Evolutionary conservation across 2,329 filamentous ascomycete species (phyloP), one percentile per base, ranked within the genome.

Genomic region (Botrytis fabae): DNA sequence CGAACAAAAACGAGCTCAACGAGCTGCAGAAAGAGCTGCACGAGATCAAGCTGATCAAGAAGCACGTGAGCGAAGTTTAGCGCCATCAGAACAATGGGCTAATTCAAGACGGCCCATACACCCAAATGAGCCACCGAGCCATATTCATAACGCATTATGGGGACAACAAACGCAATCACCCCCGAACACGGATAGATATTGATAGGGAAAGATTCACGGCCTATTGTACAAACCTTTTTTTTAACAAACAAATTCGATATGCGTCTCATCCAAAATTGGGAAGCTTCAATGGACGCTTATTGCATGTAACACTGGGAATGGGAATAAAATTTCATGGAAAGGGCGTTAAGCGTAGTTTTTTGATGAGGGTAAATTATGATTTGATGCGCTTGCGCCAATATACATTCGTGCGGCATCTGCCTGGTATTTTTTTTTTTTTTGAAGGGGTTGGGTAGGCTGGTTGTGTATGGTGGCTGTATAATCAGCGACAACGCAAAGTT

Each of bases 1-100:
- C 9, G 75, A 77, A 42, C 74, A 77, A 38, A 75, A 69, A 73
- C 74, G 72, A 64, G 69, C 69, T 8, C 38, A 71, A 3, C 57
- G 60, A 42, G 44, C 46, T 22, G 64, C 64, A 22, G 64, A 68
- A 35, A 68, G 40, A 16, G 35, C 64, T 25, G 64, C 64, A 42
- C 64, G 46, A 38, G 64, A 68, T 54, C 48, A 35, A 28, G 46
- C 25, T 14, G 64, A 68, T 28, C 25, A 57, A n/a, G 54, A 63
- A 70, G 57, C 59, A 62, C 51, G 40, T 32, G 54, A 32, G 51
- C n/a, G 35, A 65, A 44, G 16, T 16, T 25, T 44, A 32, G 25
- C 20, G 25, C 46, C 44, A 54, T 62, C 64, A 32, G 71, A 70
- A 28, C 71, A 57, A 54, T 70, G 65, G 65, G 35, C 57, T 28